Percentiles rank a stretch among this genome's conserved stretches.
phyloP scores from a whole-genome alignment of 225 moss, liverwort and hornwort species.

The Pseudisothecium myosuroides region DNA sequence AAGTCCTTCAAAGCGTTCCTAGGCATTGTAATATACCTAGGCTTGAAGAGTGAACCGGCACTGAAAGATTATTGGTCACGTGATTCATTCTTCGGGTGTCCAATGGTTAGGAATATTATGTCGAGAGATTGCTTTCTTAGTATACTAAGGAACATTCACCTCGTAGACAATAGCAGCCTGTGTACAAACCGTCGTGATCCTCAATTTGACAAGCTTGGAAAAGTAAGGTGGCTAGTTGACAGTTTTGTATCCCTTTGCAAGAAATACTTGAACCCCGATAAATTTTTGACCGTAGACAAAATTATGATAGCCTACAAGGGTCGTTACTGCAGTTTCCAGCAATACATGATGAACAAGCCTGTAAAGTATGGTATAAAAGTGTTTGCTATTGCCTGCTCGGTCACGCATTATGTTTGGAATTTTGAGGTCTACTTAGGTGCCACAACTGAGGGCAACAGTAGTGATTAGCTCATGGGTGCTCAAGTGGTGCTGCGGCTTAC shows the following conservation, averaged over 20 bases:
- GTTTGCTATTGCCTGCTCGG: background rate
- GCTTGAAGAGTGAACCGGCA: too few relatives aligned
- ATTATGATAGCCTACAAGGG: background rate
- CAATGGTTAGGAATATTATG: too few relatives aligned
- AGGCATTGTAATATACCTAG: background rate
- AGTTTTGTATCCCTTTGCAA: rapidly evolving
- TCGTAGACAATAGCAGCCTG: rapidly evolving
- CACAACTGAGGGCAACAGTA: rapidly evolving
- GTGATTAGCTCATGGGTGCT: background rate
- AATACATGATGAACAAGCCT: background rate
- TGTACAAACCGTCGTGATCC: background rate
- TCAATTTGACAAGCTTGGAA: background rate
- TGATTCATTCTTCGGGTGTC: too few relatives aligned
- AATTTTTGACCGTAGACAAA: rapidly evolving
- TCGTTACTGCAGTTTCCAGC: background rate
- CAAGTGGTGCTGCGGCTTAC: background rate
- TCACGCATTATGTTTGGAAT: background rate
- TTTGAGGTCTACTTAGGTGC: background rate
- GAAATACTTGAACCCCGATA: background rate
- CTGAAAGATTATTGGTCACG: too few relatives aligned
- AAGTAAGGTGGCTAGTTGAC: rapidly evolving
- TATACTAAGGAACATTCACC: background rate
- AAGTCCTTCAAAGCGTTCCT: background rate
- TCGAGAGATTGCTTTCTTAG: background rate
- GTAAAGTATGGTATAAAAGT: background rate